phyloP scores from a whole-genome alignment of 2,329 filamentous ascomycete genomes.

The Aspergillus uvarum region DNA sequence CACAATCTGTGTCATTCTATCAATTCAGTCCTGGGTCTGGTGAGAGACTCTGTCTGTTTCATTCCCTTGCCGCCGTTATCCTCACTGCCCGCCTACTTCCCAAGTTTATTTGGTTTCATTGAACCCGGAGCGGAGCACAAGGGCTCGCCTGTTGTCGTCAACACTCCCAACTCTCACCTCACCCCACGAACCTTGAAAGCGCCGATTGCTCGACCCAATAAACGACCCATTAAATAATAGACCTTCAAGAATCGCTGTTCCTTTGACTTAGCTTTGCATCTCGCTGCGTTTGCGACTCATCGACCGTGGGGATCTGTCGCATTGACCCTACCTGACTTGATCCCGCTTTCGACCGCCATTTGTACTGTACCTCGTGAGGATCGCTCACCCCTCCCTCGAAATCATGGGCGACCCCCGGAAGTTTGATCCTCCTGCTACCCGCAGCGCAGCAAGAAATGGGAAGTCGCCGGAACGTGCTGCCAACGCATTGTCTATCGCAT shows the following conservation, averaged over 20 bases:
- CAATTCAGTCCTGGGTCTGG: conserved; percentile 21
- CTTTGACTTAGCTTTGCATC: conserved; percentile 7
- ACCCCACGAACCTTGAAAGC: conserved; percentile 12
- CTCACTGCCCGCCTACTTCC: conserved; percentile 14
- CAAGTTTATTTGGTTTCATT: conserved; percentile 21
- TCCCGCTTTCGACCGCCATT: conserved; percentile 19
- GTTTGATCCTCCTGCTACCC: conserved; percentile 19
- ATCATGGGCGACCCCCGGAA: conserved; percentile 26
- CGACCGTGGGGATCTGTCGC: conserved; percentile 21
- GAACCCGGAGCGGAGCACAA: conserved; percentile 22
- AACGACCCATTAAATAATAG: conserved; percentile 2
- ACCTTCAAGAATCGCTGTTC: background rate
- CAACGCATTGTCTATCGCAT: conserved; percentile 36
- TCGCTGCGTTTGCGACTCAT: conserved; percentile 16
- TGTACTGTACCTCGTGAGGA: conserved; percentile 12
- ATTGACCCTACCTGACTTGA: conserved; percentile 16
- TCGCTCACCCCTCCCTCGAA: conserved; percentile 7
- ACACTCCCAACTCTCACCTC: conserved; percentile 28
- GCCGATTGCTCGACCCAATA: conserved; percentile 19
- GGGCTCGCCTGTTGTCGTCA: conserved; percentile 19
- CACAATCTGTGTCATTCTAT: conserved; percentile 15
- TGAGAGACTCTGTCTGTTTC: conserved; percentile 18
- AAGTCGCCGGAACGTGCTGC: conserved; percentile 23
- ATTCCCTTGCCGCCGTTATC: conserved; percentile 4
- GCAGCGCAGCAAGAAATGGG: conserved; percentile 19